phyloP scores from a whole-genome alignment of 176 grass and related monocot species.

The Tuctoria greenei region DNA sequence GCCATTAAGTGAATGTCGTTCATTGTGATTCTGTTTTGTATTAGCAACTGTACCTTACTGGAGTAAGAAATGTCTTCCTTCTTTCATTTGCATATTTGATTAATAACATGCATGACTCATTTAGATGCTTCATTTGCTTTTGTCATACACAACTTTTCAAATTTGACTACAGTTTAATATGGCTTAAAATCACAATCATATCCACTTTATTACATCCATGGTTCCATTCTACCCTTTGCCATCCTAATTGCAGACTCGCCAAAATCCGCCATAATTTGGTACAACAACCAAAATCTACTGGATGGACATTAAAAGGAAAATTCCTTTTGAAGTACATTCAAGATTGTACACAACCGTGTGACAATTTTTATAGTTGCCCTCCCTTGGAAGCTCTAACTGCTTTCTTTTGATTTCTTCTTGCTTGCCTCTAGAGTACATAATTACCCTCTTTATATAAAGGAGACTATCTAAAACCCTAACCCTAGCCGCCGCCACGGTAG shows the following conservation, averaged over 20 bases:
- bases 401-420: too few relatives aligned
- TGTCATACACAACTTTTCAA: neutral
- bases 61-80: neutral
- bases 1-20: neutral
- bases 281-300: neutral
- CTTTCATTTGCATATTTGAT: neutral
- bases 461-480: too few relatives aligned
- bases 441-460: too few relatives aligned
- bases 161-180: neutral
- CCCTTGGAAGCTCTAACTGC: too few relatives aligned
- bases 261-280: neutral
- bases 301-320: neutral
- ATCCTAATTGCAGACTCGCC: neutral
- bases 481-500: too few relatives aligned
- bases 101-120: neutral
- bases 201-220: neutral
- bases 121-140: neutral
- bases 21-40: conserved; percentile 13
- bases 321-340: neutral
- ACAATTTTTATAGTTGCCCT: neutral
- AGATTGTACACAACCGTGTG: neutral
- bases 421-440: too few relatives aligned
- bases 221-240: neutral
- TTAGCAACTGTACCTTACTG: conserved; percentile 8
- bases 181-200: neutral